Evolutionary conservation across 345 rosid species (phyloP).

Genomic region (Eutrema yunnanense): DNA sequence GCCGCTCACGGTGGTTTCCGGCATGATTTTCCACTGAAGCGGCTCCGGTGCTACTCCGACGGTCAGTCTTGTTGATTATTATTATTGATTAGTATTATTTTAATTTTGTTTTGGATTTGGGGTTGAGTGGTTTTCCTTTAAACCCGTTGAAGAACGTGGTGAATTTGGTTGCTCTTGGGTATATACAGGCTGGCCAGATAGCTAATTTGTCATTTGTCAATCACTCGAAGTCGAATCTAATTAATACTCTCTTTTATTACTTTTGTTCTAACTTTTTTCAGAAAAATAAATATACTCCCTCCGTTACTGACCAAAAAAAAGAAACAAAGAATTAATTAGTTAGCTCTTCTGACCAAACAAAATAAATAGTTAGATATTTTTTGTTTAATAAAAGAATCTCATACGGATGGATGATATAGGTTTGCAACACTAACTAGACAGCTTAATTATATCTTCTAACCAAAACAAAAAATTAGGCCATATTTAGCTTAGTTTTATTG

Average conservation of each 20-base stretch:
- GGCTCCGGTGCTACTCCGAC: slow-evolving; percentile 43
- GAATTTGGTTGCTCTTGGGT: slow-evolving; percentile 10
- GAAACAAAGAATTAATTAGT: too few relatives aligned
- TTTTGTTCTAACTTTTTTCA: too few relatives aligned
- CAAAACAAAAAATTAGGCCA: not conserved
- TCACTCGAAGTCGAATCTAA: slow-evolving; percentile 4
- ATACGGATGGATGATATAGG: too few relatives aligned
- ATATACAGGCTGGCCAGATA: slow-evolving; percentile 14
- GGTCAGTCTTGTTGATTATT: slow-evolving; percentile 37
- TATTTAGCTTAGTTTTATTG: too few relatives aligned
- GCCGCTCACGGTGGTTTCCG: slow-evolving; percentile 38
- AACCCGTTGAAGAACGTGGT: slow-evolving; percentile 22
- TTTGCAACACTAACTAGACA: too few relatives aligned
- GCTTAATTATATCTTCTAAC: too few relatives aligned
- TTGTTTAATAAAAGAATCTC: too few relatives aligned
- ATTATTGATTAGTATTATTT: not conserved
- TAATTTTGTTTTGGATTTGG: not conserved
- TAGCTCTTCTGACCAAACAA: too few relatives aligned
- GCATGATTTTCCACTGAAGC: slow-evolving; percentile 44
- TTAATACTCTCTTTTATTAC: not conserved
- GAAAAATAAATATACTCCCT: too few relatives aligned
- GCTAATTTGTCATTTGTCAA: slow-evolving; percentile 8
- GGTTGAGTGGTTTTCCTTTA: slow-evolving; percentile 4
- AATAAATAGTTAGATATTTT: too few relatives aligned
- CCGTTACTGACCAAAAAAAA: too few relatives aligned